Evolutionary conservation across 2,329 filamentous ascomycete genomes (phyloP).

Genomic region (Aspergillus sclerotialis): DNA sequence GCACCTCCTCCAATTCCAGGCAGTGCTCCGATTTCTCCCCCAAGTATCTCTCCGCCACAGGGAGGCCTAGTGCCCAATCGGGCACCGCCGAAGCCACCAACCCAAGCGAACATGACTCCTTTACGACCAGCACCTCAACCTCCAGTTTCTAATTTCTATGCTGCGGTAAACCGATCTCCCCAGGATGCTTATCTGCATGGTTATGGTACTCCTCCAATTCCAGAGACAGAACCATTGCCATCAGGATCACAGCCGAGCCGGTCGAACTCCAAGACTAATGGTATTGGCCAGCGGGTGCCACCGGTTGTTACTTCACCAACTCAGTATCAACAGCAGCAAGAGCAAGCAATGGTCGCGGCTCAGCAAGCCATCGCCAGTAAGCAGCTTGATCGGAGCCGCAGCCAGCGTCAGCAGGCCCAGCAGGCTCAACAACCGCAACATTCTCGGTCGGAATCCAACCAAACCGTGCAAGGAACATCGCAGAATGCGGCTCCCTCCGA

Average conservation of each 20-base stretch:
- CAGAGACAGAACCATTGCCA: slow-evolving; percentile 52
- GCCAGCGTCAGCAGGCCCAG: slow-evolving; percentile 57
- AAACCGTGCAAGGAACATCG: slow-evolving; percentile 17
- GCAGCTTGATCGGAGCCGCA: slow-evolving; percentile 65
- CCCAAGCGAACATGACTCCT: slow-evolving; percentile 29
- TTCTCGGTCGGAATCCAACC: slow-evolving; percentile 47
- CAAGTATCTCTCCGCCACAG: slow-evolving; percentile 38
- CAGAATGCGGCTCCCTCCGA: slow-evolving; percentile 31
- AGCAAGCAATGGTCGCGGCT: slow-evolving; percentile 72
- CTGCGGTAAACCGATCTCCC: slow-evolving; percentile 39
- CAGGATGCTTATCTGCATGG: slow-evolving; percentile 46
- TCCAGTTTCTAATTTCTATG: slow-evolving; percentile 34
- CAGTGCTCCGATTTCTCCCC: slow-evolving; percentile 30
- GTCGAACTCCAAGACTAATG: slow-evolving; percentile 60
- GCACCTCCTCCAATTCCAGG: slow-evolving; percentile 82
- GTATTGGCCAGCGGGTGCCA: slow-evolving; percentile 42
- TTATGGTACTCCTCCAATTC: slow-evolving; percentile 44
- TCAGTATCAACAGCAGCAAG: slow-evolving; percentile 64
- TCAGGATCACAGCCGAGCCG: slow-evolving; percentile 62
- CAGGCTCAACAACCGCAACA: slow-evolving; percentile 46
- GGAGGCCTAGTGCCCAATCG: slow-evolving; percentile 67
- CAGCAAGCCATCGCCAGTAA: slow-evolving; percentile 67
- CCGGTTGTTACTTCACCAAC: slow-evolving; percentile 31
- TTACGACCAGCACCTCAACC: slow-evolving; percentile 38
- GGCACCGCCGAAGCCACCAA: slow-evolving; percentile 81